phyloP scores from a whole-genome alignment of 2,329 filamentous ascomycete species.

The Apiospora pterosperma region DNA sequence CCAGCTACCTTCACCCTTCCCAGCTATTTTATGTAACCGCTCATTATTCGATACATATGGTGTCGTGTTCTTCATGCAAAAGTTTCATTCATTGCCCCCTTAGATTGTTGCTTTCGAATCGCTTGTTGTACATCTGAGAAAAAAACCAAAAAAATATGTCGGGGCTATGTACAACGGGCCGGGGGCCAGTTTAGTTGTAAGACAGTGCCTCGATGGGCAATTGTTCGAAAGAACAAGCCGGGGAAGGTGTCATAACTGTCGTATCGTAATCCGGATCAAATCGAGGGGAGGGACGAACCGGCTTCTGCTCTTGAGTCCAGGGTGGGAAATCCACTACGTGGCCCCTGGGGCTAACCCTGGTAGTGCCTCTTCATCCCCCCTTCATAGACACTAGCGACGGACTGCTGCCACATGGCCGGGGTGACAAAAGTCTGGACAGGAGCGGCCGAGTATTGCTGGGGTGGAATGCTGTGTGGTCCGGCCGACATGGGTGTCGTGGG shows the following conservation, averaged over 20 bases:
- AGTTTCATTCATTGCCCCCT: background rate
- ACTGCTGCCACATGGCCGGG: slow-evolving; percentile 71
- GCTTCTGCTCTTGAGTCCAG: background rate
- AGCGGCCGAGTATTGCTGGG: slow-evolving; percentile 50
- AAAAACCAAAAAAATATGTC: background rate
- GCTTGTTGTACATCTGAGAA: slow-evolving; percentile 1
- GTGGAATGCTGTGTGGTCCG: slow-evolving; percentile 43
- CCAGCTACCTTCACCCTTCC: background rate
- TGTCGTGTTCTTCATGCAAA: slow-evolving; percentile 1
- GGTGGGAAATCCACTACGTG: background rate
- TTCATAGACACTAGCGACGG: slow-evolving; percentile 66
- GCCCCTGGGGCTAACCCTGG: slow-evolving; percentile 28
- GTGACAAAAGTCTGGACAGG: slow-evolving; percentile 60
- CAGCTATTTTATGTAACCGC: background rate
- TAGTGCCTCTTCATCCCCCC: slow-evolving; percentile 60
- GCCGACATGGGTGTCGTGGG: slow-evolving; percentile 41
- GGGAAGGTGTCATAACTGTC: background rate
- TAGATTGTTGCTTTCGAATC: background rate
- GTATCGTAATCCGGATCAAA: background rate
- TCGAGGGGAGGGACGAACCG: background rate
- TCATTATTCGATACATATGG: background rate
- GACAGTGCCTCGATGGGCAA: background rate
- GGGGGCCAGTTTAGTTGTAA: background rate
- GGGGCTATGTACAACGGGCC: background rate
- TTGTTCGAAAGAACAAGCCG: background rate